Conservation (phyloP, 352 stramenopile species). For the Globisporangium okanoganense region DNA sequence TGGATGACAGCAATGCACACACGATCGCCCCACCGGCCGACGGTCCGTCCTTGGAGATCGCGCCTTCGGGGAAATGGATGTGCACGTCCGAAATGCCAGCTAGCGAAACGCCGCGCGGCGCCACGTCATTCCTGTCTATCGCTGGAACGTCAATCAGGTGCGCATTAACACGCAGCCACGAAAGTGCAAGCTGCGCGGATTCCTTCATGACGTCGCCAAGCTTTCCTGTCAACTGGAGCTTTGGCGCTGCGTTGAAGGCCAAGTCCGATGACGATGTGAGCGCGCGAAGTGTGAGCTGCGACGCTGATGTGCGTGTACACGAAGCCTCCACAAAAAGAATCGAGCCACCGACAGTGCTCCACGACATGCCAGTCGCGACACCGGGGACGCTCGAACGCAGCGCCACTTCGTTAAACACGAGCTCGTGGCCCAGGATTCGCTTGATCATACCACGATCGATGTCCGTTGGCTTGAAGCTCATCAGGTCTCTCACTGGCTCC, state of each 20-base stretch:
- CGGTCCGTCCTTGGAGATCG: conserved; percentile 88
- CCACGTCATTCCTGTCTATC: conserved; percentile 10
- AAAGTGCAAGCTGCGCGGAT: conserved; percentile 79
- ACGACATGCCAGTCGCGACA: conserved; percentile 83
- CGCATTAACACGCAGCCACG: conserved; percentile 71
- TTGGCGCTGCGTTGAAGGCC: conserved; percentile 24
- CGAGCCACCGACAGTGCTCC: conserved; percentile 69
- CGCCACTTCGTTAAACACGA: conserved; percentile 75
- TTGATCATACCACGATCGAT: conserved; percentile 53
- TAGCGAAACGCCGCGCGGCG: conserved; percentile 33
- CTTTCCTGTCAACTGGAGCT: conserved; percentile 65
- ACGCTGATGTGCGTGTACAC: conserved; percentile 37
- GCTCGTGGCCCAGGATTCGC: conserved; percentile 58
- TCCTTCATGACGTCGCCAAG: conserved; percentile 90
- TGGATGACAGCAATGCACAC: conserved; percentile 77
- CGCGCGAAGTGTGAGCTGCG: conserved; percentile 19
- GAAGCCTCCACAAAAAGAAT: conserved; percentile 88
- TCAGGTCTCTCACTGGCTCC: conserved; percentile 12
- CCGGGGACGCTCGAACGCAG: conserved; percentile 59
- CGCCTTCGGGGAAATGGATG: conserved; percentile 87
- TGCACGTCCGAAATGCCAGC: conserved; percentile 74
- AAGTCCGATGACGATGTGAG: conserved; percentile 21
- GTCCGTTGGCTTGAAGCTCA: conserved; percentile 31
- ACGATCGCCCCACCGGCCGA: conserved; percentile 86
- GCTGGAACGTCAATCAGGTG: conserved; percentile 46